Percentiles rank a stretch among this genome's conserved stretches.
phyloP scores from a whole-genome alignment of 805 yeast genomes.

The Ogataea paradorogensis region DNA sequence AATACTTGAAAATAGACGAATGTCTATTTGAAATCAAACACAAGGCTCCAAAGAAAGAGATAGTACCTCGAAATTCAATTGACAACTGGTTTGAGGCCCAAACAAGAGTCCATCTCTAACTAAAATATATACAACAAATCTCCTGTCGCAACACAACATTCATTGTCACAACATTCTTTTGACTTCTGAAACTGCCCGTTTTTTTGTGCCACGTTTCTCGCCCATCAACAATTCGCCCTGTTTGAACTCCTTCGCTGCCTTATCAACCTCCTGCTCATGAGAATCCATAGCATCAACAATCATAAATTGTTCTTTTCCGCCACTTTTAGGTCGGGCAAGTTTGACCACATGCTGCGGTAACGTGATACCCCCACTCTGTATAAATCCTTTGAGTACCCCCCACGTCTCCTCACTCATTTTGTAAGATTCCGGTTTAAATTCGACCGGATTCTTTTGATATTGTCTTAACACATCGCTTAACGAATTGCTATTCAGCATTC shows the following conservation, averaged over 20 bases:
- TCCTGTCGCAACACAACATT: no score
- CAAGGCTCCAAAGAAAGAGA: slow-evolving; percentile 14
- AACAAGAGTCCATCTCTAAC: slow-evolving; percentile 19
- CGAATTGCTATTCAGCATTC: background rate
- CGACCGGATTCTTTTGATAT: background rate
- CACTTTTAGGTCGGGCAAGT: background rate
- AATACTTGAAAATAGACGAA: slow-evolving; percentile 47
- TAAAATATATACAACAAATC: slow-evolving; percentile 1
- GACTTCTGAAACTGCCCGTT: slow-evolving; percentile 8
- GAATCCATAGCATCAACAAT: slow-evolving; percentile 25
- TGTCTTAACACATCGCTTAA: background rate
- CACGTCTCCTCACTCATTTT: background rate
- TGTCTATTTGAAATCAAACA: slow-evolving; percentile 42
- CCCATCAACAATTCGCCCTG: background rate
- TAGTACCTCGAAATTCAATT: slow-evolving; percentile 30
- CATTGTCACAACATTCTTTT: slow-evolving; percentile 5
- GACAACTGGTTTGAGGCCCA: slow-evolving; percentile 44
- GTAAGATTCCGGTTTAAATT: background rate
- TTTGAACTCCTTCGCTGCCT: slow-evolving; percentile 6
- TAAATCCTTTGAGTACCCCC: background rate
- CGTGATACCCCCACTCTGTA: background rate
- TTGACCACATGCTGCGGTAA: background rate
- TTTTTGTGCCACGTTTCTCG: background rate
- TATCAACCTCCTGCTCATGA: slow-evolving; percentile 8
- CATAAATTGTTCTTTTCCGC: slow-evolving; percentile 20